Evolutionary conservation across 768 basidiomycete genomes (phyloP).

Genomic region (Pleurotus citrinopileatus): DNA sequence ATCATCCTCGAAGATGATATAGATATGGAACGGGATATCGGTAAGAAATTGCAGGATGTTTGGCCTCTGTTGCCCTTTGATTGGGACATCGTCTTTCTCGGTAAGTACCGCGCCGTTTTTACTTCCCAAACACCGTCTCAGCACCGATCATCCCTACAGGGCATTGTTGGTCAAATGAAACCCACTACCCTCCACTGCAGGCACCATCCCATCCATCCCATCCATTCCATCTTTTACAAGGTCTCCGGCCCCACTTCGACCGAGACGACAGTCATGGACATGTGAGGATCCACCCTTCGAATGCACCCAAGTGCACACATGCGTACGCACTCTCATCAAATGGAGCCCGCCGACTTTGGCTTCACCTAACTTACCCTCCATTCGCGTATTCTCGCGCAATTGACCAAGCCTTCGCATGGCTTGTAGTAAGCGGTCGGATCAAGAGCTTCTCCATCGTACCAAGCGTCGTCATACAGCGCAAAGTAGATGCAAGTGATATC

Average conservation of each 20-base stretch:
- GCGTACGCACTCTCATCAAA: slow-evolving; percentile 60
- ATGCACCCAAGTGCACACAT: slow-evolving; percentile 67
- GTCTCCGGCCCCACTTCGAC: slow-evolving; percentile 5
- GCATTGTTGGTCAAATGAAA: slow-evolving; percentile 79
- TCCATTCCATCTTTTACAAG: neutral
- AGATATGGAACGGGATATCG: slow-evolving; percentile 69
- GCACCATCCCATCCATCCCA: slow-evolving; percentile 11
- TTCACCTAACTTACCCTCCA: slow-evolving; percentile 55
- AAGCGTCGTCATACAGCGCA: slow-evolving; percentile 65
- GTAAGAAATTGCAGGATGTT: slow-evolving; percentile 33
- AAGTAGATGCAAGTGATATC: slow-evolving; percentile 56
- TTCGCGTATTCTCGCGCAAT: slow-evolving; percentile 79
- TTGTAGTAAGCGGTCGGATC: slow-evolving; percentile 53
- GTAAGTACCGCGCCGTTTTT: slow-evolving; percentile 29
- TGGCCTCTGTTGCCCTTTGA: slow-evolving; percentile 53
- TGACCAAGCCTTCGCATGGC: slow-evolving; percentile 72
- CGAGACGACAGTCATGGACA: slow-evolving; percentile 6
- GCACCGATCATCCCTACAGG: too few species aligned
- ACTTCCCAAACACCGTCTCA: neutral
- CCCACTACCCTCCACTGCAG: slow-evolving; percentile 35
- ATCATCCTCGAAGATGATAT: slow-evolving; percentile 79
- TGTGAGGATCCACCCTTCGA: slow-evolving; percentile 52
- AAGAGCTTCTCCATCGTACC: slow-evolving; percentile 66
- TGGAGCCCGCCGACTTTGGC: slow-evolving; percentile 61
- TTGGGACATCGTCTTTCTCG: slow-evolving; percentile 77